These are phyloP conservation scores for Eucalyptus marginata DNA, from an alignment of 345 rosid genomes.

Conservation along the genomic window DNA sequence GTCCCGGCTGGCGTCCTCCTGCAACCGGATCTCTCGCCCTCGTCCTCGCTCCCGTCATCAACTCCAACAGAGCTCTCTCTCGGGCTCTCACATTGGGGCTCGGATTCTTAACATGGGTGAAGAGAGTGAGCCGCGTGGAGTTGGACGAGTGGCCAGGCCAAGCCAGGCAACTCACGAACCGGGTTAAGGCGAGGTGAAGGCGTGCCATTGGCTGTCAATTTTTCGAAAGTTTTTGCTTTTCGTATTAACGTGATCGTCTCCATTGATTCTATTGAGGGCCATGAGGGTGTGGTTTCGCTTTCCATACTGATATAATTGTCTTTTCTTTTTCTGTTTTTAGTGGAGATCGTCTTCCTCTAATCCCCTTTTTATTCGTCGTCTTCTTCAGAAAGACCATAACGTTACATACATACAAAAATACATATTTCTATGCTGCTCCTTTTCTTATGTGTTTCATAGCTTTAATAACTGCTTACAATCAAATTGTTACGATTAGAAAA, in stretches of 20 bases:
- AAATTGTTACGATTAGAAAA: neutral
- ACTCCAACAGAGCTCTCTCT: neutral
- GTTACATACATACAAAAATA: neutral
- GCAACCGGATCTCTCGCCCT: neutral
- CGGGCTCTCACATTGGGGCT: neutral
- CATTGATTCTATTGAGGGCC: neutral
- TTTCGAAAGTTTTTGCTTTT: neutral
- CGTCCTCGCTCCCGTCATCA: neutral
- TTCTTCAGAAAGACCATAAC: neutral
- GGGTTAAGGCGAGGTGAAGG: neutral
- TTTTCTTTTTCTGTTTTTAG: neutral
- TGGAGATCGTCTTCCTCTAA: neutral
- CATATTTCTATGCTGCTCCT: neutral
- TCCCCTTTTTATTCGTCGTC: neutral
- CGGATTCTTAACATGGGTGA: neutral
- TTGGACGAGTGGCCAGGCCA: no score
- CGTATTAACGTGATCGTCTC: neutral
- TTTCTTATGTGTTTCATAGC: neutral
- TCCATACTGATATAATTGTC: neutral
- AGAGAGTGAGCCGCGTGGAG: no score
- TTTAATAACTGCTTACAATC: neutral
- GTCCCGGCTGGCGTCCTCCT: neutral
- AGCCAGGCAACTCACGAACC: neutral
- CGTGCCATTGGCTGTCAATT: neutral
- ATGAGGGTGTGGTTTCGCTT: neutral